These are phyloP conservation scores for Mycosphaerella arachidis DNA, from an alignment of 2,329 filamentous ascomycete species.

Conservation along the genomic window DNA sequence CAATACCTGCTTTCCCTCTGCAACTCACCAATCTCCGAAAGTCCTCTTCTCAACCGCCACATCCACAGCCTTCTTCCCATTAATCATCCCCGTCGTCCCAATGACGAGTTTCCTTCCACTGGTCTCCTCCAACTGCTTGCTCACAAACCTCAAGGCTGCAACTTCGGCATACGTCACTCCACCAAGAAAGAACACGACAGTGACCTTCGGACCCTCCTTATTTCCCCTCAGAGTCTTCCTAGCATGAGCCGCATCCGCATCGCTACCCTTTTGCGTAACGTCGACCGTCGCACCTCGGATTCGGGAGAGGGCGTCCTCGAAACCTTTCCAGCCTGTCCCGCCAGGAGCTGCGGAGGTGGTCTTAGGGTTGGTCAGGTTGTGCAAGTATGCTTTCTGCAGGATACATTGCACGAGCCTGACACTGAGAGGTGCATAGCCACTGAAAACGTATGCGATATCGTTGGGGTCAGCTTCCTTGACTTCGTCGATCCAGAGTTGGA, in stretches of 20 bases:
- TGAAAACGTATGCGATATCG: constrained; percentile 97
- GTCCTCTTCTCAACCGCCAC: constrained; percentile 41
- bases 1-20: neutral
- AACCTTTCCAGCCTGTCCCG: constrained; percentile 85
- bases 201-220: constrained; percentile 61
- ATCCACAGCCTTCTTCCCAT: constrained; percentile 83
- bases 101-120: constrained; percentile 77
- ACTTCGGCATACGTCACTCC: constrained; percentile 96
- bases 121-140: constrained; percentile 61
- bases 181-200: constrained; percentile 96
- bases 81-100: constrained; percentile 87
- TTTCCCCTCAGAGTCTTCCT: constrained; percentile 74
- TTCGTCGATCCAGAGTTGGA: constrained; percentile 89
- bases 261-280: constrained; percentile 84
- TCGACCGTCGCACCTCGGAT: constrained; percentile 87
- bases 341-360: constrained; percentile 13
- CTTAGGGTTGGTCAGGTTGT: constrained; percentile 49
- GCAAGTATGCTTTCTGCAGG: constrained; percentile 80
- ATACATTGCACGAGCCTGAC: constrained; percentile 88
- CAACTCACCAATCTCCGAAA: constrained; percentile 15
- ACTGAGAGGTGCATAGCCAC: constrained; percentile 89
- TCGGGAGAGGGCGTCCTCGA: constrained; percentile 86
- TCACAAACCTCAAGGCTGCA: constrained; percentile 85
- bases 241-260: constrained; percentile 78
- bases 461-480: constrained; percentile 92